Evolutionary conservation across 2,329 filamentous ascomycete species (phyloP).

Genomic region (Lachnellula cervina): DNA sequence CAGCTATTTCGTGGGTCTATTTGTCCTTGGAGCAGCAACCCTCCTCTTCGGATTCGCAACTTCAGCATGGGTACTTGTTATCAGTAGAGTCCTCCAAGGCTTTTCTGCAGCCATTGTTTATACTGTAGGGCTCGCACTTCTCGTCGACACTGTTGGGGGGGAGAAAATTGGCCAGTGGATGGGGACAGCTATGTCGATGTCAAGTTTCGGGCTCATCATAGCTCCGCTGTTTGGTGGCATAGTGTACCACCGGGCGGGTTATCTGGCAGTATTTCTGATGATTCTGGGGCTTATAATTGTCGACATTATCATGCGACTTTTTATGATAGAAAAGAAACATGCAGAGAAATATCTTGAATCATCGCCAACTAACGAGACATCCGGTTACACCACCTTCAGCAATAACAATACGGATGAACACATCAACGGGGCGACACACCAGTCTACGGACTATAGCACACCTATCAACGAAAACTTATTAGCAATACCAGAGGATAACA

Average conservation of each 20-base stretch:
- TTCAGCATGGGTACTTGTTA: slow-evolving; percentile 54
- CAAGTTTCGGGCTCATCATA: slow-evolving; percentile 50
- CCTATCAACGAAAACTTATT: background rate
- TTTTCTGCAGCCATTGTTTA: slow-evolving; percentile 65
- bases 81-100: slow-evolving; percentile 62
- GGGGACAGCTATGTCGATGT: slow-evolving; percentile 54
- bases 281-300: slow-evolving; percentile 48
- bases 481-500: background rate
- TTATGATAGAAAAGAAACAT: slow-evolving; percentile 51
- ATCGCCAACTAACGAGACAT: slow-evolving; percentile 5
- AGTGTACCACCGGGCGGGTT: slow-evolving; percentile 52
- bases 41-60: slow-evolving; percentile 60
- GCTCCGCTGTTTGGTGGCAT: slow-evolving; percentile 54
- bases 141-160: slow-evolving; percentile 63
- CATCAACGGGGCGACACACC: background rate
- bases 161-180: slow-evolving; percentile 55
- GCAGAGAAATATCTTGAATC: slow-evolving; percentile 42
- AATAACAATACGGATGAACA: background rate
- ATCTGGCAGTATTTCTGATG: slow-evolving; percentile 53
- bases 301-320: slow-evolving; percentile 48
- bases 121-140: slow-evolving; percentile 63
- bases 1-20: slow-evolving; percentile 57
- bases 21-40: slow-evolving; percentile 45
- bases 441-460: background rate
- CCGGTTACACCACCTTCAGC: background rate